phyloP scores from a whole-genome alignment of 1,284 basidiomycete species.

The Tilletia walkeri region DNA sequence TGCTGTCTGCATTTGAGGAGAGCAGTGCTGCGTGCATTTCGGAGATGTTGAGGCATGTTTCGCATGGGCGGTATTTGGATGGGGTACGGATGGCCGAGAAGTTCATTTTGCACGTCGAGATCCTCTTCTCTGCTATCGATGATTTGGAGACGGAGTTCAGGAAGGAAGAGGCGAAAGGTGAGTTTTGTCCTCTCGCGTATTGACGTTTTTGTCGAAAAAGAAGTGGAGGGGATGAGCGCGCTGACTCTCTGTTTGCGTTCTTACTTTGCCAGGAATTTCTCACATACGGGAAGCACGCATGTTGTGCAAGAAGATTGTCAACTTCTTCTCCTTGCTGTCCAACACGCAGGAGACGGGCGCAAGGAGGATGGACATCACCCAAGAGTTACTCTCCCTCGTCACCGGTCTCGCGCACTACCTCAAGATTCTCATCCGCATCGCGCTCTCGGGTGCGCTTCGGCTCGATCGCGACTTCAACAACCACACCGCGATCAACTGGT shows the following conservation, averaged over 20 bases:
- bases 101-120: conserved; percentile 97
- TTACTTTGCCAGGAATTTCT: conserved; percentile 67
- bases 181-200: conserved; percentile 52
- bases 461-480: conserved; percentile 85
- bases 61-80: conserved; percentile 90
- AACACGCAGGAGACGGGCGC: conserved; percentile 90
- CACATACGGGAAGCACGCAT: conserved; percentile 97
- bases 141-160: conserved; percentile 88
- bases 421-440: conserved; percentile 98
- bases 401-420: conserved; percentile 98
- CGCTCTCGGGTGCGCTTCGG: conserved; percentile 90
- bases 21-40: conserved; percentile 98
- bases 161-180: conserved; percentile 66
- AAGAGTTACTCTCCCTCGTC: conserved; percentile 93
- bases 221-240: no score
- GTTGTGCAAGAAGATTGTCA: conserved; percentile 97
- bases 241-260: not conserved
- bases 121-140: conserved; percentile 94
- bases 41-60: conserved; percentile 93
- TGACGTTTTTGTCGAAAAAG: no score
- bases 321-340: conserved; percentile 94
- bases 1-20: conserved; percentile 96
- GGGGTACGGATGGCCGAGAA: conserved; percentile 97
- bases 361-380: conserved; percentile 88
- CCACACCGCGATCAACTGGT: conserved; percentile 77